Conservation (phyloP, 805 yeast species). For the Yarrowia sp. region DNA sequence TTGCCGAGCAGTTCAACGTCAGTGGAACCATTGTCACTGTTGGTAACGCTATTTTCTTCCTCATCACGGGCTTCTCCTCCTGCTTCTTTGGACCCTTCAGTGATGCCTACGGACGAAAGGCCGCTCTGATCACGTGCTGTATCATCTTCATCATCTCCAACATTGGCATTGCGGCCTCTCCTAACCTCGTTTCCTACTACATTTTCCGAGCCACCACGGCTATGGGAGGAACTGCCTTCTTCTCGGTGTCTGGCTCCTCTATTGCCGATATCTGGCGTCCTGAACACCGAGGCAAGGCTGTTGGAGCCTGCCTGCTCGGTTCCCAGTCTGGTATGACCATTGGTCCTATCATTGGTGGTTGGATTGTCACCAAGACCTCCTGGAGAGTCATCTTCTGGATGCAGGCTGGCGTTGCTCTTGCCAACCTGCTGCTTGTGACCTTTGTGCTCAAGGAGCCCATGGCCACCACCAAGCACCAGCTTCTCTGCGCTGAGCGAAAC, state of each 20-base stretch:
- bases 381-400: conserved; percentile 65
- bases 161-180: conserved; percentile 56
- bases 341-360: conserved; percentile 62
- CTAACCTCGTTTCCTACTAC: conserved; percentile 61
- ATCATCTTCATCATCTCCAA: conserved; percentile 48
- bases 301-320: conserved; percentile 59
- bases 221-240: conserved; percentile 62
- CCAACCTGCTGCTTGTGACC: conserved; percentile 50
- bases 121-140: conserved; percentile 55
- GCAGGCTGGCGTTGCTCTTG: conserved; percentile 55
- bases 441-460: conserved; percentile 56
- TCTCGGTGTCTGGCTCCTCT: conserved; percentile 60
- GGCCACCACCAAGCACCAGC: conserved; percentile 36
- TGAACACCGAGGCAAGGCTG: conserved; percentile 58
- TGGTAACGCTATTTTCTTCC: conserved; percentile 59
- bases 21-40: conserved; percentile 57
- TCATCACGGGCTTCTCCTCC: conserved; percentile 63
- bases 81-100: conserved; percentile 59
- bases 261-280: conserved; percentile 61
- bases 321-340: conserved; percentile 62
- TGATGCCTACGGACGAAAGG: conserved; percentile 61
- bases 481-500: conserved; percentile 38
- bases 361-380: conserved; percentile 57
- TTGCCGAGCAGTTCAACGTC: conserved; percentile 57
- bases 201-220: conserved; percentile 60